Conservation (phyloP, 345 rosid species). For the Noccaea bulbosa region DNA sequence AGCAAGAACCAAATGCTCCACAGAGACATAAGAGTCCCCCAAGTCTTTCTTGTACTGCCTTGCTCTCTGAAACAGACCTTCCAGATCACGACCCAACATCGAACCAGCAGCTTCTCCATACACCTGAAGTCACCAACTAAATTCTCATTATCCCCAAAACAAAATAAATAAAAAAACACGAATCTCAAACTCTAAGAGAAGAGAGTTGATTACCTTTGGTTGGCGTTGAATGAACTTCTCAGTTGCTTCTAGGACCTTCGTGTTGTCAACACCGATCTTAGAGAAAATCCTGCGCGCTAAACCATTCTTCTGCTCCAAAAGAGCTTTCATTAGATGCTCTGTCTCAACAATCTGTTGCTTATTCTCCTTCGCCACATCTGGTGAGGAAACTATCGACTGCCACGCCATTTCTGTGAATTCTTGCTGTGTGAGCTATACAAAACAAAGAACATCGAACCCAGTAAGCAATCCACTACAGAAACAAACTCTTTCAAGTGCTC, state of each 20-base stretch:
- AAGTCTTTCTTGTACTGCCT: conserved; percentile 87
- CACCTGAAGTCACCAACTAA: conserved; percentile 52
- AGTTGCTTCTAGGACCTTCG: conserved; percentile 87
- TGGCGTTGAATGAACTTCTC: conserved; percentile 90
- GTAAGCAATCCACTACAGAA: conserved; percentile 2
- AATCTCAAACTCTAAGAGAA: not conserved
- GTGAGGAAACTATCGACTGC: conserved; percentile 96
- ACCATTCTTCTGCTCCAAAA: conserved; percentile 98
- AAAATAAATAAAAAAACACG: not conserved
- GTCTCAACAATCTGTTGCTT: conserved; percentile 99
- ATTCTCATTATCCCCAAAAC: conserved; percentile 1
- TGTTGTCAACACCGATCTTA: conserved; percentile 83
- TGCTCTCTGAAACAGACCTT: conserved; percentile 79
- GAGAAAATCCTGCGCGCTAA: conserved; percentile 92
- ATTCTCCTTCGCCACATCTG: conserved; percentile 91
- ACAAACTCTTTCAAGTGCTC: not conserved
- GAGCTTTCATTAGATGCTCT: conserved; percentile 91
- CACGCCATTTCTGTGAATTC: conserved; percentile 99
- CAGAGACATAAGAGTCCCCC: conserved; percentile 90
- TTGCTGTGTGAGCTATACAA: conserved; percentile 80
- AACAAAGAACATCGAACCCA: conserved; percentile 24
- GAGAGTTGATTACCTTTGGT: conserved; percentile 68
- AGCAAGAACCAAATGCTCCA: conserved; percentile 95
- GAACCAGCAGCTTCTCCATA: conserved; percentile 87
- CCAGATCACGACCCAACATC: conserved; percentile 95